Base-by-base conservation (phyloP, 2,329 filamentous ascomycete species). In the Emydomyces testavorans region DNA sequence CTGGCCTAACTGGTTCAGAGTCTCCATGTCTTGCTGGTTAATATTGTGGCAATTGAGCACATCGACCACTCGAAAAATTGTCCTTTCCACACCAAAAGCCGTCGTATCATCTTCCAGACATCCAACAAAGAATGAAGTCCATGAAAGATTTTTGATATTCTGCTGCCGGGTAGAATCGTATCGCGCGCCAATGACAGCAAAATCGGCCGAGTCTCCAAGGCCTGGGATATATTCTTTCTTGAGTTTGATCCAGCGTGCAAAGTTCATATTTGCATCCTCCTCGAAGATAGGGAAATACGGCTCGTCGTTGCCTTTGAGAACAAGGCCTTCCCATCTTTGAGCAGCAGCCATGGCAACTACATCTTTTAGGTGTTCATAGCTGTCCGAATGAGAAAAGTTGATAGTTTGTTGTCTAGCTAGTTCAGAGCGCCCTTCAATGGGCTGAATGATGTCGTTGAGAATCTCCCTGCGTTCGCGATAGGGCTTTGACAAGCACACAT, bases 201-300 rank as follows among this genome's bases (percentile, higher is more conserved):
- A 85, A 61, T 94, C 89, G 7, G 84, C 84, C 24, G 87, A 78
- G 51, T 93, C 88, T 0, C 87, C 86, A 60, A 90, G 78, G 2
- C 79, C 79, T 21, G 75, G 72, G 31, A 94, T 76, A 57, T 93
- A 94, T 58, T 92, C 85, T 58, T 87, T 87, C 64, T 94, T 94
- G 35, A 94, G 65, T 65, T 94, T 94, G 58, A 94, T 85, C 60
- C 79, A 83, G 69, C 24, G 71, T 24, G 35, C 44, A 18, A 38
- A 46, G 16, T 46, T 38, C 53, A 56, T 65, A 49, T 39, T 56
- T 49, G 57, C 57, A 16, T 48, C 60, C 37, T 55, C 37, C 58
- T 57, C 24, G 52, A 59, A 53, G 74, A 77, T 53, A 1, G 67
- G 70, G 53, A 94, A 85, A 59, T 94, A 94, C 0, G 87, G 79